A percentile compares a stretch with the other conserved stretches of the same genome.
phyloP scores from a whole-genome alignment of 805 yeast genomes.

The Candida stauntonica region DNA sequence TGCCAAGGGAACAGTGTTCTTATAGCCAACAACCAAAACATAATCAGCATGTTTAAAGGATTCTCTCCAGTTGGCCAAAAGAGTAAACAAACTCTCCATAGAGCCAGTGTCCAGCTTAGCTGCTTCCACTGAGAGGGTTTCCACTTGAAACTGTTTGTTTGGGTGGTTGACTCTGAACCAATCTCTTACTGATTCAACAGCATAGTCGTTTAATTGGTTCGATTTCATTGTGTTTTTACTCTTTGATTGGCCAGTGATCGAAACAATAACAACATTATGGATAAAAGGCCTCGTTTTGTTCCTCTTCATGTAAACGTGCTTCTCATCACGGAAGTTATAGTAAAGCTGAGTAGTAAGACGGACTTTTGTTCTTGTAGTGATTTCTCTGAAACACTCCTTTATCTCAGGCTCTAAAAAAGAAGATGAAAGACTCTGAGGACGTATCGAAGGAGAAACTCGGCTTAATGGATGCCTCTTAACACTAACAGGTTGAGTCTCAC shows the following conservation, averaged over 20 bases:
- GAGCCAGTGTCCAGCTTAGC: slow-evolving; percentile 30
- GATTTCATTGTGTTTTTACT: slow-evolving; percentile 8
- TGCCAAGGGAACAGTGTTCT: slow-evolving; percentile 51
- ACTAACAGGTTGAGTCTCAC: slow-evolving; percentile 21
- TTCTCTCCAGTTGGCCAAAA: slow-evolving; percentile 46
- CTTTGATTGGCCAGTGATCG: slow-evolving; percentile 30
- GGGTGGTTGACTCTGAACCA: slow-evolving; percentile 10
- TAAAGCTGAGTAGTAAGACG: slow-evolving; percentile 33
- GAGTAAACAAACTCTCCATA: slow-evolving; percentile 39
- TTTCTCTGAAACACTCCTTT: slow-evolving; percentile 26
- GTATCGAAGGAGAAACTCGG: too few relatives aligned
- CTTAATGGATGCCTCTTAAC: slow-evolving; percentile 18
- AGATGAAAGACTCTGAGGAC: neutral
- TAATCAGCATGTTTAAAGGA: slow-evolving; percentile 44
- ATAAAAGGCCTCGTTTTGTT: slow-evolving; percentile 17
- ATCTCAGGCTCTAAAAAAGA: slow-evolving; percentile 21
- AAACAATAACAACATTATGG: slow-evolving; percentile 29
- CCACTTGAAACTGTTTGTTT: slow-evolving; percentile 12
- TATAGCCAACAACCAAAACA: slow-evolving; percentile 46
- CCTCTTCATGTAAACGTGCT: slow-evolving; percentile 33
- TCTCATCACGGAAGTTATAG: slow-evolving; percentile 34
- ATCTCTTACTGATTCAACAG: slow-evolving; percentile 29
- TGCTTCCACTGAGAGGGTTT: slow-evolving; percentile 32
- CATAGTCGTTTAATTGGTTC: slow-evolving; percentile 24
- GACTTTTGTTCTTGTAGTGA: slow-evolving; percentile 32